Evolutionary conservation across 2,329 filamentous ascomycete genomes (phyloP), one percentile per base, ranked within the genome.

Genomic region (Trichophyton equinum): DNA sequence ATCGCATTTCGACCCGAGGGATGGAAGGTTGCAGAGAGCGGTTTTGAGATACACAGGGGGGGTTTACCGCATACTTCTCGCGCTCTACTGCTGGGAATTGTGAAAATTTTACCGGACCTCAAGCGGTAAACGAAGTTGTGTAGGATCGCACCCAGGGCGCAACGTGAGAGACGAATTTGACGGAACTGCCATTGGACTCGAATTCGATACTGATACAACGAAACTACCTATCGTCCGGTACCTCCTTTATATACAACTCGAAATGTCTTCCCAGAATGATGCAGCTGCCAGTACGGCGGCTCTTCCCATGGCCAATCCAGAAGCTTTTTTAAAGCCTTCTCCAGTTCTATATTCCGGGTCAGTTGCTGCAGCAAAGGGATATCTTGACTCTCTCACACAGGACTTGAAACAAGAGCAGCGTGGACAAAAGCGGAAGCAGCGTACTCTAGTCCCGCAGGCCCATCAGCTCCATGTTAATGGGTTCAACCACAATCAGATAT

Each of bases 401-500:
- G 81, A 86, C 66, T 91, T 96, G 72, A 79, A 83, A 68, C 81
- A 85, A 61, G 77, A 88, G 65, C 85, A 87, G 65, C 77, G 78
- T 64, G 85, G 84, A 67, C 85, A 82, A 73, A 95, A 95, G 78
- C 80, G 88, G 95, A 94, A 78, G 80, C 88, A 66, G 79, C 79
- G 36, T 40, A 53, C 60, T 22, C 51, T 61, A 56, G 55, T 51
- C 65, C 75, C 96, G 64, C 90, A 90, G 68, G 78, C 96, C 68
- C 86, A 88, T 68, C 91, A 88, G 73, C 78, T 99, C 15, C 88
- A 96, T 71, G 79, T 90, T 5, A 85, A 95, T 61, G 94, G 92
- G 0, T 96, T 97, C 67, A 88, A 88, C 67, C 86, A 88, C 9
- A 84, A 86, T 20, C 92, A 97, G 74, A 85, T 99, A 49, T 99